Conservation (phyloP, 2,329 filamentous ascomycete genomes). For the Penicillium sumatraense region DNA sequence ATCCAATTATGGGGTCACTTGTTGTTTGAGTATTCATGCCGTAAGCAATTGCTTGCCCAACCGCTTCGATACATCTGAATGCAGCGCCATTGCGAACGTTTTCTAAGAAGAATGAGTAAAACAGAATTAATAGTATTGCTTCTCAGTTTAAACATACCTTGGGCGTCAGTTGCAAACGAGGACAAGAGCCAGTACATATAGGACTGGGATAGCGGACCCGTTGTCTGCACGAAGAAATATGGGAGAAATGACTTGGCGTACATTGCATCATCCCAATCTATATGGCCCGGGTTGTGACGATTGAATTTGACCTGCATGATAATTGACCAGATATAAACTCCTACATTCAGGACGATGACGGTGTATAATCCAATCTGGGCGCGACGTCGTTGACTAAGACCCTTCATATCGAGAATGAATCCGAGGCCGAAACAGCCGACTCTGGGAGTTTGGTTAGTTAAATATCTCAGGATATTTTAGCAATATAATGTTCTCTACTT, state of each 20-base stretch:
- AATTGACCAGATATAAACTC: conserved; percentile 58
- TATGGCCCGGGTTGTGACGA: conserved; percentile 44
- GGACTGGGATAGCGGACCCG: conserved; percentile 47
- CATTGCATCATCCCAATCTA: conserved; percentile 52
- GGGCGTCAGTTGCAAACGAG: conserved; percentile 48
- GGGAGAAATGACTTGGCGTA: conserved; percentile 52
- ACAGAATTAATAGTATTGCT: background rate
- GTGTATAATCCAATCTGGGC: conserved; percentile 53
- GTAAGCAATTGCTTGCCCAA: conserved; percentile 48
- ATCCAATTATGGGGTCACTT: conserved; percentile 43
- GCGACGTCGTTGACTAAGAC: conserved; percentile 48
- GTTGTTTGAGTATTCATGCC: conserved; percentile 49
- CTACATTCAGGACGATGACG: conserved; percentile 52
- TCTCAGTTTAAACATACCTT: conserved; percentile 32
- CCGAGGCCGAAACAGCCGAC: conserved; percentile 56
- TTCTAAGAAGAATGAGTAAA: conserved; percentile 22
- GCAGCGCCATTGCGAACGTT: conserved; percentile 51
- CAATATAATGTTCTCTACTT: too few relatives aligned
- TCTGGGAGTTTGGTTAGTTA: conserved; percentile 18
- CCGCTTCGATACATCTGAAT: conserved; percentile 47
- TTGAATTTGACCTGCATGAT: conserved; percentile 53
- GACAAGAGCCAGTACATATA: conserved; percentile 54
- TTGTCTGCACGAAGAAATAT: conserved; percentile 56
- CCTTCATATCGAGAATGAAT: conserved; percentile 50
- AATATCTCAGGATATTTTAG: too few relatives aligned